Conservation (phyloP, 2,329 filamentous ascomycete species). For the Fusarium tuaranense region DNA sequence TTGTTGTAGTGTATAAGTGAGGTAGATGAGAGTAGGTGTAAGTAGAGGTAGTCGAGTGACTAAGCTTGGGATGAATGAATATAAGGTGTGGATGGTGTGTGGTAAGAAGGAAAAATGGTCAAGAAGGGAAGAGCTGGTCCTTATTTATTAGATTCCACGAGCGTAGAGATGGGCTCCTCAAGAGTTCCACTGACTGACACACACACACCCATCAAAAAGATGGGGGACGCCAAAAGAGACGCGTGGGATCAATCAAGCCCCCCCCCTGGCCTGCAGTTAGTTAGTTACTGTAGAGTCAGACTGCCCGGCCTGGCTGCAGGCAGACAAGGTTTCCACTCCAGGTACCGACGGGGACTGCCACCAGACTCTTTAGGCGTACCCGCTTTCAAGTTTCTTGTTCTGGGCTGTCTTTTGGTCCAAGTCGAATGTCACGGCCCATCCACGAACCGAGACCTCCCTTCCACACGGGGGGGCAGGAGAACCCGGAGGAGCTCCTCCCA, state of each 20-base stretch:
- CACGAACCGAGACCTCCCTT: constrained; percentile 14
- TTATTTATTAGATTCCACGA: constrained; percentile 11
- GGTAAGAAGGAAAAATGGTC: neutral
- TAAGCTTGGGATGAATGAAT: neutral
- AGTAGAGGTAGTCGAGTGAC: neutral
- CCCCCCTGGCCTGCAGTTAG: neutral
- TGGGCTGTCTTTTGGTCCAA: constrained; percentile 18
- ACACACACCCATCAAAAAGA: neutral
- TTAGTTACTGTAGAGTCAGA: too few species aligned
- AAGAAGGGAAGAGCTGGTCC: constrained; percentile 1
- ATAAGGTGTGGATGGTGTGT: neutral
- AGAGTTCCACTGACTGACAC: neutral
- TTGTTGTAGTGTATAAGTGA: neutral
- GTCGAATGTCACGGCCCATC: constrained; percentile 34
- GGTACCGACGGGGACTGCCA: too few species aligned
- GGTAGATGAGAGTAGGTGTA: neutral
- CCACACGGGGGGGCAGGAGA: constrained; percentile 33
- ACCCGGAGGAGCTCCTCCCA: constrained; percentile 28
- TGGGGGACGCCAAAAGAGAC: neutral
- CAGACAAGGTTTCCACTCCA: too few species aligned
- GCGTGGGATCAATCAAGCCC: neutral
- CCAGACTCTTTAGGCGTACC: neutral
- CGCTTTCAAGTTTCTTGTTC: neutral
- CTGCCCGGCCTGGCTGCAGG: too few species aligned
- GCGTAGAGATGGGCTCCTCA: neutral